Evolutionary conservation across 2,329 filamentous ascomycete genomes (phyloP).

Genomic region (Verticillium nonalfalfae): DNA sequence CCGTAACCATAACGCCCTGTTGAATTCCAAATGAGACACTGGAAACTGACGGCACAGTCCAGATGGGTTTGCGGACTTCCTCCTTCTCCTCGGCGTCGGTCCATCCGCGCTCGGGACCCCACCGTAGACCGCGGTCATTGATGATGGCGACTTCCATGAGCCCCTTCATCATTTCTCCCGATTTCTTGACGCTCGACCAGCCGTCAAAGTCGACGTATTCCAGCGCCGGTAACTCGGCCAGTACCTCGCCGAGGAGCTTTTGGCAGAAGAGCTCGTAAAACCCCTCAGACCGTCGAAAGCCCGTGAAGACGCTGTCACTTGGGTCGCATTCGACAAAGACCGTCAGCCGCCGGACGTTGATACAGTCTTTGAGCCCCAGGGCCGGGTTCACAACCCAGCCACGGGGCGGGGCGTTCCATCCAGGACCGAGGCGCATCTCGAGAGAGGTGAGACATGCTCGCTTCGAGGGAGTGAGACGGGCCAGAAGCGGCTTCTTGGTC

Average conservation of each 20-base stretch:
- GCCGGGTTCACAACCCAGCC: constrained; percentile 63
- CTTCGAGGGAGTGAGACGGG: constrained; percentile 56
- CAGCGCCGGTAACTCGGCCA: constrained; percentile 51
- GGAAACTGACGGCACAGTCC: not conserved
- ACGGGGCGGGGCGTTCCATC: constrained; percentile 63
- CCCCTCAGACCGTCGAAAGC: constrained; percentile 57
- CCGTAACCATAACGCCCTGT: constrained; percentile 10
- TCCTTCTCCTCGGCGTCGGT: constrained; percentile 41
- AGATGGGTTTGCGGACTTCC: constrained; percentile 3
- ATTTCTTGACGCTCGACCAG: constrained; percentile 58
- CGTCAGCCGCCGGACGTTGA: constrained; percentile 50
- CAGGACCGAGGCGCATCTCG: constrained; percentile 66
- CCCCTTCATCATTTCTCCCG: constrained; percentile 56
- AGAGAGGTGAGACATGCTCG: constrained; percentile 55
- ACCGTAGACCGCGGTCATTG: constrained; percentile 48
- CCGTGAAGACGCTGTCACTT: constrained; percentile 59
- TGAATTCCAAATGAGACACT: constrained; percentile 3
- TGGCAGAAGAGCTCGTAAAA: constrained; percentile 66
- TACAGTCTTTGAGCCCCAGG: constrained; percentile 58
- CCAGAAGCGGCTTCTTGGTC: constrained; percentile 64
- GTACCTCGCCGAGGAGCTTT: constrained; percentile 47
- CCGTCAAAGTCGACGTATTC: constrained; percentile 63
- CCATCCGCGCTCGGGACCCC: constrained; percentile 65
- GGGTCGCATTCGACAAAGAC: constrained; percentile 71
- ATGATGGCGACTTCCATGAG: constrained; percentile 46